Evolutionary conservation across 345 rosid genomes (phyloP).

Genomic region (Gossypium rotundifolium): DNA sequence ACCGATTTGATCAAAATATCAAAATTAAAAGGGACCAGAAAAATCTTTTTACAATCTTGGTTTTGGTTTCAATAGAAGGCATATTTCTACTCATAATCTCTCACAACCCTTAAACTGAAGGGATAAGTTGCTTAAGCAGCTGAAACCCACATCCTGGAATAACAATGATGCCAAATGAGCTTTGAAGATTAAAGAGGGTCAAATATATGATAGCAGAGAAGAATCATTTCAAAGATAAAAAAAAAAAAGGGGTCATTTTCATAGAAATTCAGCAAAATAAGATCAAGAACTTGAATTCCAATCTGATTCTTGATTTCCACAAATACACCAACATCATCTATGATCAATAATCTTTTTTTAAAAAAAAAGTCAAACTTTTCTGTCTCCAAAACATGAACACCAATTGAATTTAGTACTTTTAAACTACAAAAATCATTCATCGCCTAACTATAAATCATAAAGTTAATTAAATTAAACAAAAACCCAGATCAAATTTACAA

Average conservation of each 20-base stretch:
- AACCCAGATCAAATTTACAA: conserved; percentile 12
- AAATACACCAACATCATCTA: neutral
- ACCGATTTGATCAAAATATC: neutral
- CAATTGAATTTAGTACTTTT: neutral
- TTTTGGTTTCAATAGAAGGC: no score
- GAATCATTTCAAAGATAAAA: neutral
- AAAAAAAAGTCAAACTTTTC: neutral
- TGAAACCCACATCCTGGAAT: no score
- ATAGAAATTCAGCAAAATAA: neutral
- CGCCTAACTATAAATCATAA: neutral
- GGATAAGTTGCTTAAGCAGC: no score
- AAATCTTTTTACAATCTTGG: no score
- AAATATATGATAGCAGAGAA: neutral
- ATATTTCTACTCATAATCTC: no score
- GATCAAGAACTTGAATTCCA: neutral
- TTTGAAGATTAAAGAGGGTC: neutral
- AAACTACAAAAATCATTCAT: neutral
- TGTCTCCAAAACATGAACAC: neutral
- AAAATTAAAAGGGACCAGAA: neutral
- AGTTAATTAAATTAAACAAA: neutral
- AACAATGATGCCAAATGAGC: neutral
- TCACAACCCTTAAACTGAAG: no score
- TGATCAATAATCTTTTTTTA: neutral
- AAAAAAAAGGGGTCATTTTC: neutral
- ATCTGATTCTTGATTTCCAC: neutral